Evolutionary conservation across 768 basidiomycete species (phyloP), one percentile per base, ranked within the genome.

Genomic region (Leccinum boreale): DNA sequence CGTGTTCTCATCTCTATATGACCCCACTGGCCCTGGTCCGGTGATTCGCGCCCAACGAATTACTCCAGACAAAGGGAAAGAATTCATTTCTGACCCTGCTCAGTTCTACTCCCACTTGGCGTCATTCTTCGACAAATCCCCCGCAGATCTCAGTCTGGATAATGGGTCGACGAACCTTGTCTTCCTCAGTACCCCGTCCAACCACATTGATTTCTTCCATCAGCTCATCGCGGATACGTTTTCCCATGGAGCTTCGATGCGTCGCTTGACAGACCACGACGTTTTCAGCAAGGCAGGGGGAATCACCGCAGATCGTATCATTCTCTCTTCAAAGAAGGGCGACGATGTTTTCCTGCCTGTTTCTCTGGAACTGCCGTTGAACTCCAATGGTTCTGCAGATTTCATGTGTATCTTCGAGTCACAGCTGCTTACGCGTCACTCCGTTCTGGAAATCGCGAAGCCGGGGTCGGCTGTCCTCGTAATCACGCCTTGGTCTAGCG

Each of bases 361-460:
- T 46, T 75, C 84, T 42, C 62, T 82, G 56, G 65, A 78, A 36
- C 64, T 93, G 60, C 85, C 90, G 59, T 70, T 94, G 31, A 79
- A 79, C 26, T 77, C 76, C 55, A 52, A 28, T 2, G 84, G 84
- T 19, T 74, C 76, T 50, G 79, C 83, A 1, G 88, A 92, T 73
- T 90, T 93, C 68, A 68, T 87, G 45, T 86, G 84, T 56, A 73
- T 98, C 33, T 76, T 93, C 39, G 92, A 95, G 58, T 83, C 89
- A 50, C 78, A 74, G 50, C 77, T 98, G 31, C 78, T 96, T 64
- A 93, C 89, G 70, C 81, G 87, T 0, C 92, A 94, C 67, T 81
- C 85, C 9, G 67, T 94, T 26, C 69, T 97, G 52, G 74, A 83
- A 26, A 80, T 85, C 50, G 86, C 90, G 26, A 87, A 85, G 58